Conservation (phyloP, 192 early-diverging fungal genomes). For the Backusella tuberculispora region DNA sequence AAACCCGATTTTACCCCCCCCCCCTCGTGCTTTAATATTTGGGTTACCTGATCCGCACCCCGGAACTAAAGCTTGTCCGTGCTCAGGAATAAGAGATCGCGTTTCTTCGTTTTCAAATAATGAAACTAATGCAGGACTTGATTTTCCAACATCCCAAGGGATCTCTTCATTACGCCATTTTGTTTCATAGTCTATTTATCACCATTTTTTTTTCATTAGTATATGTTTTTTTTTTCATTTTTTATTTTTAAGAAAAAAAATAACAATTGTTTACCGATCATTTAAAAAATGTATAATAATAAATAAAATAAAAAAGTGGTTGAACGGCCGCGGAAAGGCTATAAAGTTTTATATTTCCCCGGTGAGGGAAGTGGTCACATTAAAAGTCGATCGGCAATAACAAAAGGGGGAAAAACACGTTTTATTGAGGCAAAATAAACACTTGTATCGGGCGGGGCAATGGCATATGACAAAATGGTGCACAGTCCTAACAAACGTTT, state of each 20-base stretch:
- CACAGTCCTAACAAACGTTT: constrained; percentile 14
- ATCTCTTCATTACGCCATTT: constrained; percentile 44
- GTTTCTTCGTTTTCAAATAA: constrained; percentile 50
- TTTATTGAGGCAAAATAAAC: constrained; percentile 1
- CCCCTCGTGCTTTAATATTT: background rate
- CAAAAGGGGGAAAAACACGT: constrained; percentile 10
- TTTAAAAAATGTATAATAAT: background rate
- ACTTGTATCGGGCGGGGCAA: background rate
- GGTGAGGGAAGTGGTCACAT: constrained; percentile 1
- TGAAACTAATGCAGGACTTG: constrained; percentile 51
- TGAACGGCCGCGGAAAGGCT: background rate
- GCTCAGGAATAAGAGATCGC: constrained; percentile 39
- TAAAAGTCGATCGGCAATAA: constrained; percentile 12
- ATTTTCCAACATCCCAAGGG: constrained; percentile 52
- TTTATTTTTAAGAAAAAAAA: background rate
- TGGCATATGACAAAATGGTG: constrained; percentile 8
- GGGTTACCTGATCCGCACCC: constrained; percentile 58
- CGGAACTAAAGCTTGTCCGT: constrained; percentile 60
- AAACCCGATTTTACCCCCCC: background rate
- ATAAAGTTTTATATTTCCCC: background rate
- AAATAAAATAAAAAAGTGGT: background rate
- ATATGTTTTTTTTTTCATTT: background rate
- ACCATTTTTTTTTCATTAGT: background rate
- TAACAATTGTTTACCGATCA: background rate
- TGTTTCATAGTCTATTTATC: constrained; percentile 42